Evolutionary conservation across 148 eudicot genomes (phyloP), one percentile per base, ranked within the genome.

Genomic region (Nepenthes mirabilis): DNA sequence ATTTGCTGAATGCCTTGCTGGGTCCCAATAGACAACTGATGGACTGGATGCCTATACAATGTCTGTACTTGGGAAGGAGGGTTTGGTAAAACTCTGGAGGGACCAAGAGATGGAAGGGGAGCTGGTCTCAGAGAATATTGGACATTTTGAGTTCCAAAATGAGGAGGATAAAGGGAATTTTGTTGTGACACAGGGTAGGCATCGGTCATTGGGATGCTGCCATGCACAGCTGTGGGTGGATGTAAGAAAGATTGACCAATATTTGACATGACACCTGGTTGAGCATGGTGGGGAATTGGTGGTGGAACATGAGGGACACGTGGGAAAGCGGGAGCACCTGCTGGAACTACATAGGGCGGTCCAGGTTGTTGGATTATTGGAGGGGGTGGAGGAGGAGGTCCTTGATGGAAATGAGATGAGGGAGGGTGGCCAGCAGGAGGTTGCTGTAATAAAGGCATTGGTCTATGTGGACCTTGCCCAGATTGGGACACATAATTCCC

Each of bases 401-500:
- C 75, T n/a, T 72, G 81, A 45, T 69, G 82, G 60, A 81, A 71
- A 52, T 59, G 76, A 40, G 73, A 64, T 14, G 76, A 61, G 14
- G 82, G 70, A 69, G 77, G 78, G 57, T 51, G 58, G 60, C 63
- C 68, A 43, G 55, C 43, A 33, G 77, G 77, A 4, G 35, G 76
- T 59, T 81, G 85, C 66, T 70, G 79, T 59, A 74, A 74, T 50
- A 76, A 77, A 56, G 82, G 79, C 68, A 60, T 63, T 33, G 83
- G 77, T 49, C 74, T 58, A 23, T 74, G 77, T 61, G 80, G 74
- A 73, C 79, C 84, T 70, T 80, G 90, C 55, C 82, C 94, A 71
- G 49, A 72, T 53, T 66, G 87, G 62, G 72, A 58, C 51, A 63
- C 72, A 74, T 74, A 81, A 76, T 75, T 79, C 59, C 84, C 84